Evolutionary conservation across 768 basidiomycete species (phyloP).

Genomic region (Termitomyces sp.): DNA sequence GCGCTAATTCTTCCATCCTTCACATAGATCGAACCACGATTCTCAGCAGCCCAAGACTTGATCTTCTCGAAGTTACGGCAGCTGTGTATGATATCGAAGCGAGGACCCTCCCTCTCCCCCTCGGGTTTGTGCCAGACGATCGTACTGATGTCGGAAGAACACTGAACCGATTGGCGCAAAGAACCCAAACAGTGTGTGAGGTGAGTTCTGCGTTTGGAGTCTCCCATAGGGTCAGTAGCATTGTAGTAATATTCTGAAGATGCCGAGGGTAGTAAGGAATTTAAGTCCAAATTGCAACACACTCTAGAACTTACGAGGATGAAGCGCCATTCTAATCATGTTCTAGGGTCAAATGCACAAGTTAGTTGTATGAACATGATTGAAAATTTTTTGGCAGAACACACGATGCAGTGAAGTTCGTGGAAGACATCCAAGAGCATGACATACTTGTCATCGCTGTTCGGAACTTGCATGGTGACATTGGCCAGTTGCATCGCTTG

Average conservation of each 20-base stretch:
- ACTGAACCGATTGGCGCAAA: constrained; percentile 8
- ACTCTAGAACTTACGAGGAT: constrained; percentile 4
- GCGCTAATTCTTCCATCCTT: constrained; percentile 7
- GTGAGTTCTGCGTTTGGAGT: background rate
- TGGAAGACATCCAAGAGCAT: constrained; percentile 12
- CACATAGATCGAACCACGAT: constrained; percentile 7
- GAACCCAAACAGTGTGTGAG: constrained; percentile 5
- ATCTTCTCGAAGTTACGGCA: constrained; percentile 9
- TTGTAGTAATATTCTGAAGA: constrained; percentile 4
- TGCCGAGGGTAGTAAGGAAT: no score
- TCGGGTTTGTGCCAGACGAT: constrained; percentile 5
- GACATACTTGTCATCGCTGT: constrained; percentile 9
- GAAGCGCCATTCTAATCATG: constrained; percentile 8
- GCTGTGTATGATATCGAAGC: constrained; percentile 8
- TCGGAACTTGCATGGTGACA: constrained; percentile 2
- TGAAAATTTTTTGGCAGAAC: background rate
- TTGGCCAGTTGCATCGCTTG: constrained; percentile 8
- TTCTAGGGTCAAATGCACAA: background rate
- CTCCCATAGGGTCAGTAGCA: constrained; percentile 2
- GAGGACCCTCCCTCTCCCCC: background rate
- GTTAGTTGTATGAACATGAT: background rate
- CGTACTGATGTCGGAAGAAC: constrained; percentile 9
- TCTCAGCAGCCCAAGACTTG: background rate
- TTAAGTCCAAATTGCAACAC: no score
- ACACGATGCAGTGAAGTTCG: constrained; percentile 9